A percentile compares a stretch with the other conserved stretches of the same genome.
Evolutionary conservation across 495 filamentous ascomycete species (phyloP).

Genomic region (Friedmanniomyces endolithicus): DNA sequence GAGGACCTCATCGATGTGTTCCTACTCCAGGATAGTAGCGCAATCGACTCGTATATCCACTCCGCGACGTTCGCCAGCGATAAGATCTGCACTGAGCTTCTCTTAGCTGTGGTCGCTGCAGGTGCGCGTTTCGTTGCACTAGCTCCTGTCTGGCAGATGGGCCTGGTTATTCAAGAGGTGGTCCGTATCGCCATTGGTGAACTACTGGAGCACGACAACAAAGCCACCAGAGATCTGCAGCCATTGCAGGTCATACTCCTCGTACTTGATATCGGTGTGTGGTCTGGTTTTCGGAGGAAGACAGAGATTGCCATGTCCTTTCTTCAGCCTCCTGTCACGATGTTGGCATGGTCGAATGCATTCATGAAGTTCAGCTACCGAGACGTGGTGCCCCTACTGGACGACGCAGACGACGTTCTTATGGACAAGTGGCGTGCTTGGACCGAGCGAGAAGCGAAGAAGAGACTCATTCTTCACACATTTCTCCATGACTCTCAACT

Average conservation of each 20-base stretch:
- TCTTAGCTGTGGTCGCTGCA: slow-evolving; percentile 40
- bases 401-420: slow-evolving; percentile 36
- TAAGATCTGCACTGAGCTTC: slow-evolving; percentile 37
- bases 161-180: slow-evolving; percentile 49
- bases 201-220: slow-evolving; percentile 47
- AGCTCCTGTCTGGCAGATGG: slow-evolving; percentile 45
- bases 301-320: slow-evolving; percentile 56
- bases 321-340: slow-evolving; percentile 38
- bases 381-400: slow-evolving; percentile 11
- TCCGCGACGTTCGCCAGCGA: slow-evolving; percentile 39
- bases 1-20: slow-evolving; percentile 49
- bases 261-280: slow-evolving; percentile 45
- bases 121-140: slow-evolving; percentile 42
- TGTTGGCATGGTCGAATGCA: slow-evolving; percentile 23
- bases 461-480: slow-evolving; percentile 42
- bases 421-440: slow-evolving; percentile 47
- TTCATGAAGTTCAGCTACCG: neutral
- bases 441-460: slow-evolving; percentile 27
- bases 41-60: slow-evolving; percentile 44
- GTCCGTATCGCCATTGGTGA: slow-evolving; percentile 38
- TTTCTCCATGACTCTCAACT: slow-evolving; percentile 46
- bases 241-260: slow-evolving; percentile 42
- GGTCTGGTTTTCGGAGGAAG: slow-evolving; percentile 51
- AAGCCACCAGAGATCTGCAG: slow-evolving; percentile 38
- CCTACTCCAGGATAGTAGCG: slow-evolving; percentile 37